Evolutionary conservation across 306 rosid species (phyloP).

Genomic region (Morella rubra): DNA sequence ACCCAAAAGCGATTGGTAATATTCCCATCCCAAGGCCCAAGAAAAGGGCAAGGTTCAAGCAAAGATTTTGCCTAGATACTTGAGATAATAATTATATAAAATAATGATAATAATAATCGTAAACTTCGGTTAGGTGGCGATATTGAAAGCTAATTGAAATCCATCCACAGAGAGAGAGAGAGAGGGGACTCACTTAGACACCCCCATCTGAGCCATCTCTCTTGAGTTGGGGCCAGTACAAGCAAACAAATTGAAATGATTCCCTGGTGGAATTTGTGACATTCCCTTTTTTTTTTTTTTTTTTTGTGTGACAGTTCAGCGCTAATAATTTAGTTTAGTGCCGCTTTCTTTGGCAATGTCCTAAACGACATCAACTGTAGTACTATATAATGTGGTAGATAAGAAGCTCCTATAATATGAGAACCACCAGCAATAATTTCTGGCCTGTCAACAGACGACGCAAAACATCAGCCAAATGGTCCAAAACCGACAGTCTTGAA

Average conservation of each 20-base stretch:
- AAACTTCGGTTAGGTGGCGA: too few relatives aligned
- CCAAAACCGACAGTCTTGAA: neutral
- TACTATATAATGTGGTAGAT: neutral
- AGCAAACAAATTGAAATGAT: too few relatives aligned
- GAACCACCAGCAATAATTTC: neutral
- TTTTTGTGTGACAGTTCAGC: neutral
- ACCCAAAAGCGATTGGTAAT: neutral
- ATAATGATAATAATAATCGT: too few relatives aligned
- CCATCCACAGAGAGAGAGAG: too few relatives aligned
- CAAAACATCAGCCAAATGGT: neutral
- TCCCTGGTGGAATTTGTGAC: neutral
- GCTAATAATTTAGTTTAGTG: neutral
- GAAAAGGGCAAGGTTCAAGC: too few relatives aligned
- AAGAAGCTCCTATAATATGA: neutral
- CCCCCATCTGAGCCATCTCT: too few relatives aligned
- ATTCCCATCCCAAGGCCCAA: neutral
- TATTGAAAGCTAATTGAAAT: too few relatives aligned
- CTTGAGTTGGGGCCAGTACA: too few relatives aligned
- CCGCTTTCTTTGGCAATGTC: conserved; percentile 17
- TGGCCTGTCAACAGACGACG: neutral
- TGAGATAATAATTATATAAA: too few relatives aligned
- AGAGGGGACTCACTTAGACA: too few relatives aligned
- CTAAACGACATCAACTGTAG: neutral
- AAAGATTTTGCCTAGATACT: too few relatives aligned
- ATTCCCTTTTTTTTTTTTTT: neutral